Base-by-base conservation (phyloP, 2,329 filamentous ascomycete genomes). In the Macrophomina tecta region DNA sequence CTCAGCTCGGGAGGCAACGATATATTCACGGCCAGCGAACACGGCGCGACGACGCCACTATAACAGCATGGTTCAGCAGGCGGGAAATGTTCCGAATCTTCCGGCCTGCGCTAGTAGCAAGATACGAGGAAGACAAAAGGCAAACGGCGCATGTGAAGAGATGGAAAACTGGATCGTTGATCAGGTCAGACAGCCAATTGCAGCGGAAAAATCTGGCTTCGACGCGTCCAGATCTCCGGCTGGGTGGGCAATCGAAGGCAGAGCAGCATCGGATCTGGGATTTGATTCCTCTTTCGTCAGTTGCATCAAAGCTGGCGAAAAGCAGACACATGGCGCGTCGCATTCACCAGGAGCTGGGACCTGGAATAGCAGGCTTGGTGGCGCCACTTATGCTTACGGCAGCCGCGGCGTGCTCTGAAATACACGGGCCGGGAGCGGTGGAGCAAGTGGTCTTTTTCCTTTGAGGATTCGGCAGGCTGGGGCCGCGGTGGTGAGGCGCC, bases 311-410 rank as follows among this genome's bases (percentile, higher is more conserved):
- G 38, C 38, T 12, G 38, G 55, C 38, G 38, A 23, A 36, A 11
- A 36, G 42, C 32, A 38, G 58, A 62, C 58, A 49, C 58, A 62
- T 30, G 28, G 30, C 48, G 58, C 58, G 58, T 62, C 58, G 58
- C 58, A 62, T 62, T 62, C 34, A 36, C 58, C 45, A 62, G 46
- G 38, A n/a, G 58, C 28, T 49, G 45, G 58, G 18, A 46, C 42
- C 55, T 55, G 52, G 52, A 12, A n/a, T 42, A 34, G 56, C 56
- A 61, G 42, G 28, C 40, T 49, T 48, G 16, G 58, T 62, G 58
- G 58, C 58, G 58, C 58, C 58, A 62, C 58, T 62, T 62, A 62
- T 49, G 58, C 42, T 62, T 62, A 49, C 49, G 58, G 30, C 40
- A 62, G 58, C 45, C 58, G 58, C 58, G 58, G 45, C 58, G 49